phyloP scores from a whole-genome alignment of 257 asterid species.

The Voacanga thouarsii region DNA sequence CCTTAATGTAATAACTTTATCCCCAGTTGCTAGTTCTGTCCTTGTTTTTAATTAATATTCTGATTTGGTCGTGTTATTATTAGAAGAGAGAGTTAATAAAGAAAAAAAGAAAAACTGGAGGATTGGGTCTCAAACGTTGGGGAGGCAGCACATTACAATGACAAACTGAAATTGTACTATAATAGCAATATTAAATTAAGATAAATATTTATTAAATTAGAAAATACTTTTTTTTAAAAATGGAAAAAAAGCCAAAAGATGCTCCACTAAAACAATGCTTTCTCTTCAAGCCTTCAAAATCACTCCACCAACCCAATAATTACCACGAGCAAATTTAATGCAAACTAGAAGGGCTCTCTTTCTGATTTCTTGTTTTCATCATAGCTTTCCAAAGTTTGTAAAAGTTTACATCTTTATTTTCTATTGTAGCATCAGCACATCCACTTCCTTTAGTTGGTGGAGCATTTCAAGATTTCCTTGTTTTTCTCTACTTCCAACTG shows the following conservation, averaged over 20 bases:
- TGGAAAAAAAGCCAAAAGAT: not conserved
- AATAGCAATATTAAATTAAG: not conserved
- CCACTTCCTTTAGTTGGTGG: not conserved
- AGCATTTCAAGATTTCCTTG: not conserved
- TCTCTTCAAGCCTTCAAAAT: conserved; percentile 5
- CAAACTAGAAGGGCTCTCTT: not conserved
- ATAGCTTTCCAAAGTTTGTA: conserved; percentile 14
- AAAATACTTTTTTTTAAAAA: not conserved
- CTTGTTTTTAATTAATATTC: no score
- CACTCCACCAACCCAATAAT: conserved; percentile 9
- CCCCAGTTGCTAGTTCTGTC: no score
- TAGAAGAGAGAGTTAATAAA: not conserved
- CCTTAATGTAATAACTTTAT: no score
- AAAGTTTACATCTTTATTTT: not conserved
- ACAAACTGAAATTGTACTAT: not conserved
- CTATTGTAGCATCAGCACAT: not conserved
- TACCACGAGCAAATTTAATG: not conserved
- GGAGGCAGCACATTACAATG: not conserved
- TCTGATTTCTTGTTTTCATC: conserved; percentile 24
- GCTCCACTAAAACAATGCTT: not conserved
- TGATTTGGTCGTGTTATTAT: no score
- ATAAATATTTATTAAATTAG: no score
- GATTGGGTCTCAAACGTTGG: not conserved
- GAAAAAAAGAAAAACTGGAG: not conserved
- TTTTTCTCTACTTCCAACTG: not conserved